These are phyloP conservation scores for Yamadazyma tumulicola DNA, from an alignment of 805 yeast species.

Conservation along the genomic window DNA sequence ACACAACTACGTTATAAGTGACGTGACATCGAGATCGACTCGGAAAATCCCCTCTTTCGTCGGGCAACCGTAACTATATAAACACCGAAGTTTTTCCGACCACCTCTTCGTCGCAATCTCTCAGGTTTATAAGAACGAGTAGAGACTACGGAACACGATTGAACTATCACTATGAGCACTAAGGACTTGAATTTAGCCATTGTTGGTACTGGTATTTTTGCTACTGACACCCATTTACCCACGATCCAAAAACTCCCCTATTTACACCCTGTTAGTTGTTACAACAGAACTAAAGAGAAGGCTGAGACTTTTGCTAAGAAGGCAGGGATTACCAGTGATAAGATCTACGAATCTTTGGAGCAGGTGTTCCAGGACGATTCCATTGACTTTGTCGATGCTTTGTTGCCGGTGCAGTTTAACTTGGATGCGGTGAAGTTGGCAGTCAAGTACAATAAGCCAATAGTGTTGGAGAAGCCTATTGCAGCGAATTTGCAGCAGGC, in stretches of 20 bases:
- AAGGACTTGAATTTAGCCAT: slow-evolving; percentile 56
- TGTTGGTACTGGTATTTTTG: slow-evolving; percentile 86
- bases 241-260: slow-evolving; percentile 50
- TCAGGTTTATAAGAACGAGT: no score
- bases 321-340: slow-evolving; percentile 48
- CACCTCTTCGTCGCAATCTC: no score
- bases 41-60: no score
- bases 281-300: slow-evolving; percentile 79
- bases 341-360: slow-evolving; percentile 61
- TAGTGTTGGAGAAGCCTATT: slow-evolving; percentile 85
- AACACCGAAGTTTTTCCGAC: no score
- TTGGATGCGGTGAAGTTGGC: slow-evolving; percentile 66
- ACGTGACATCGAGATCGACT: no score
- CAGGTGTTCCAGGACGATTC: slow-evolving; percentile 62
- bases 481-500: slow-evolving; percentile 86
- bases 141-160: no score
- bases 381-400: slow-evolving; percentile 76
- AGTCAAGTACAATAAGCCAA: slow-evolving; percentile 69
- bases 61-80: no score
- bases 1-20: no score
- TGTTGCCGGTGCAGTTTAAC: slow-evolving; percentile 86
- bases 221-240: slow-evolving; percentile 80
- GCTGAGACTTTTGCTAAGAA: slow-evolving; percentile 73
- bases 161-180: no score
- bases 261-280: slow-evolving; percentile 64